A percentile compares a stretch with the other conserved stretches of the same genome.
Evolutionary conservation across 805 yeast species (phyloP).

Genomic region (Grigorovia humatica): DNA sequence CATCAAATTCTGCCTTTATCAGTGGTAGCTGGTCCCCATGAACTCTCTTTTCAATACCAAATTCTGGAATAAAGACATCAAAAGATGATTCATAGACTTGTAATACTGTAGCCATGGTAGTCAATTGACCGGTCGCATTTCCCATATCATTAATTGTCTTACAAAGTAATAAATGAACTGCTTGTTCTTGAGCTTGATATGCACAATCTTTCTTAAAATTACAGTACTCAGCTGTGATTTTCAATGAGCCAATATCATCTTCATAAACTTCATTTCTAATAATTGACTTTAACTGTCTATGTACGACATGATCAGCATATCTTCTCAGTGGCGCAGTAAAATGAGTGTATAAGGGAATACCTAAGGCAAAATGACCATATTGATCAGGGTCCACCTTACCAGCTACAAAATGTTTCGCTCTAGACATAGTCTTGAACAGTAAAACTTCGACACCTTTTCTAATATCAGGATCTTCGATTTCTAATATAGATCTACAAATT

Average conservation of each 20-base stretch:
- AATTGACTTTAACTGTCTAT: conserved; percentile 73
- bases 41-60: conserved; percentile 90
- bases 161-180: conserved; percentile 74
- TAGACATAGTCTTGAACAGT: conserved; percentile 67
- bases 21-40: conserved; percentile 96
- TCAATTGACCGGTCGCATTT: conserved; percentile 64
- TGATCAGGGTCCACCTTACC: conserved; percentile 76
- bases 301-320: conserved; percentile 87
- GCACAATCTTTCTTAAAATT: conserved; percentile 95
- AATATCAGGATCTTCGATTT: conserved; percentile 48
- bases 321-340: conserved; percentile 88
- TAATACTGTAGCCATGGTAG: conserved; percentile 76
- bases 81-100: conserved; percentile 95
- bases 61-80: conserved; percentile 84
- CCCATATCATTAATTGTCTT: conserved; percentile 73
- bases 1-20: conserved; percentile 85
- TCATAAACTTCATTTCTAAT: conserved; percentile 36
- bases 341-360: conserved; percentile 81
- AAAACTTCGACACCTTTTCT: conserved; percentile 72
- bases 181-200: conserved; percentile 85
- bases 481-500: conserved; percentile 59
- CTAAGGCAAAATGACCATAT: conserved; percentile 70
- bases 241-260: conserved; percentile 57
- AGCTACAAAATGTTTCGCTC: conserved; percentile 82
- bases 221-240: conserved; percentile 83